Evolutionary conservation across 805 yeast genomes (phyloP).

Genomic region (Candida tammaniensis): DNA sequence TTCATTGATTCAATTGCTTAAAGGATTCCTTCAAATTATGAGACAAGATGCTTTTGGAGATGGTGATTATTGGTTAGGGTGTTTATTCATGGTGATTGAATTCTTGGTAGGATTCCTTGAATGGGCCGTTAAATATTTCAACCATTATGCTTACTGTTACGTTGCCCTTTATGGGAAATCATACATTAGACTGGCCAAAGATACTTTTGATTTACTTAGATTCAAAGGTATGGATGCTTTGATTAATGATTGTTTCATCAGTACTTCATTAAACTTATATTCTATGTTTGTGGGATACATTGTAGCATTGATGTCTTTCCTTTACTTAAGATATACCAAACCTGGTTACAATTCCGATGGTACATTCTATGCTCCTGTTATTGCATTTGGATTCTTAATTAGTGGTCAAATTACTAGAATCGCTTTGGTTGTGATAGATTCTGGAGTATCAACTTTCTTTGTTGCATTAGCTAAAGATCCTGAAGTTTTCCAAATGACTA

Average conservation of each 20-base stretch:
- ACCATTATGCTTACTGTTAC: constrained; percentile 85
- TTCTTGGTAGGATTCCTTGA: constrained; percentile 63
- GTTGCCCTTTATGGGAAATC: constrained; percentile 83
- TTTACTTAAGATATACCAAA: constrained; percentile 63
- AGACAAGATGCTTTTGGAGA: constrained; percentile 51
- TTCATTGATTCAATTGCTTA: constrained; percentile 64
- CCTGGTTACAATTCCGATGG: constrained; percentile 65
- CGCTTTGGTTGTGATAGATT: constrained; percentile 69
- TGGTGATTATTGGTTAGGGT: constrained; percentile 51
- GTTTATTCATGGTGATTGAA: constrained; percentile 53
- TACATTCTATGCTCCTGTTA: constrained; percentile 63
- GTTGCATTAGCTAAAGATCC: constrained; percentile 85
- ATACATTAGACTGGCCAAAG: constrained; percentile 73
- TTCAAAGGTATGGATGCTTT: constrained; percentile 82
- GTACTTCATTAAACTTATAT: constrained; percentile 75
- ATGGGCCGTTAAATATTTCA: constrained; percentile 82
- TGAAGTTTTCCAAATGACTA: constrained; percentile 69
- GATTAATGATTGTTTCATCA: constrained; percentile 79
- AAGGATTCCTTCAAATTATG: constrained; percentile 50
- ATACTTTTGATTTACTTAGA: constrained; percentile 75
- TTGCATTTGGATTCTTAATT: constrained; percentile 71
- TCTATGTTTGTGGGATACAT: constrained; percentile 65
- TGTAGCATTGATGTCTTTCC: constrained; percentile 58
- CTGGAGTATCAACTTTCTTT: constrained; percentile 82
- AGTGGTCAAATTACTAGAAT: constrained; percentile 74